Evolutionary conservation across 805 yeast genomes (phyloP), one percentile per base, ranked within the genome.

Genomic region (Metschnikowia cubensis): DNA sequence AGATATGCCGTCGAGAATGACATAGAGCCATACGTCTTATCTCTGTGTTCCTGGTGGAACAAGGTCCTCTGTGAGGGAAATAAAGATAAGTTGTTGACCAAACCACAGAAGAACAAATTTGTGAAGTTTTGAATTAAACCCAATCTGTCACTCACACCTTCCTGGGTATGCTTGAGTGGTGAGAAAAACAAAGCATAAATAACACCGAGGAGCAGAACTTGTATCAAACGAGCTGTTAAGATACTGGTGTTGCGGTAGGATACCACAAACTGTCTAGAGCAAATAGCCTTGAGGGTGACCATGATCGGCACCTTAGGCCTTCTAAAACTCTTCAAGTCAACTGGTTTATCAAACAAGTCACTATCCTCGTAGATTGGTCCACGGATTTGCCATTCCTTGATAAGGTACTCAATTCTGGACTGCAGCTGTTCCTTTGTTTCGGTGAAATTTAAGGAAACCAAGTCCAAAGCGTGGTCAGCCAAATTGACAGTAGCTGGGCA

Each of bases 1-100:
- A 84, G 65, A 62, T 87, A 87, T 8, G 81, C 73, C 14, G 71
- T 47, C 55, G 83, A 81, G 60, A 89, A 89, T 2, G 89, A 83
- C 2, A 73, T 60, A 2, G 81, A 75, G 0, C 86, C 85, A 58
- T 87, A 85, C 6, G 86, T 80, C 22, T 81, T 82, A 61, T 89
- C 96, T 52, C 77, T 78, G 57, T 82, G 82, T 59, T 89, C 96
- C 51, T 85, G 86, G 63, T 87, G 88, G 61, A 89, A 89, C 41
- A 84, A 79, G 56, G 84, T 77, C 53, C 91, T 71, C 58, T 88
- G 94, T 13, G 69, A 65, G 2, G 96, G 95, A 61, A 84, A 89
- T 14, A 86, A 74, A 1, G 91, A 79, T 61, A 89, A 72, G 64
- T 88, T 89, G 59, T 85, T 87, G 49, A 89, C 74, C 77, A 89